Evolutionary conservation across 1,284 basidiomycete species (phyloP).

Genomic region (Volvariella surrecta): DNA sequence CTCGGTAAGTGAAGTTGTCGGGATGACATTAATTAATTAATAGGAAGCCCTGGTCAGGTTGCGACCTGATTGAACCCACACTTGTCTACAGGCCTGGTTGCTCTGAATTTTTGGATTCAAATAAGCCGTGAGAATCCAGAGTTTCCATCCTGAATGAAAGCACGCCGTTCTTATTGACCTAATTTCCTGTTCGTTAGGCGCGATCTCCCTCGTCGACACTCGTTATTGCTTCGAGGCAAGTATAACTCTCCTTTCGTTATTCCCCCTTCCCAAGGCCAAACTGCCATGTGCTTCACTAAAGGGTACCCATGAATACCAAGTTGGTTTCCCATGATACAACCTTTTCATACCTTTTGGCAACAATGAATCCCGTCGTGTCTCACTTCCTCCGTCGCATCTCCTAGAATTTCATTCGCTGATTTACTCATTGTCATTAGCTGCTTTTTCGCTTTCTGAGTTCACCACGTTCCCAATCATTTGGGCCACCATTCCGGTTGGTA

Average conservation of each 20-base stretch:
- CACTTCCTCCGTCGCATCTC: no score
- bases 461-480: no score
- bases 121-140: slow-evolving; percentile 31
- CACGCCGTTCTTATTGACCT: slow-evolving; percentile 14
- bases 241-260: slow-evolving; percentile 12
- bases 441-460: no score
- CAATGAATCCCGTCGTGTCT: no score
- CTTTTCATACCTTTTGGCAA: no score
- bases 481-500: no score
- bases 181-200: slow-evolving; percentile 32
- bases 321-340: no score
- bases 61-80: slow-evolving; percentile 33
- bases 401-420: no score
- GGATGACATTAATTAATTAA: not conserved
- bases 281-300: no score
- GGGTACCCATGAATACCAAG: no score
- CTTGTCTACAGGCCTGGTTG: slow-evolving; percentile 28
- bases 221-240: slow-evolving; percentile 43
- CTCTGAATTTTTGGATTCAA: slow-evolving; percentile 26
- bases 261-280: not conserved
- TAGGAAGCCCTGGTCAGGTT: slow-evolving; percentile 17
- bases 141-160: slow-evolving; percentile 14
- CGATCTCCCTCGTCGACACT: slow-evolving; percentile 66
- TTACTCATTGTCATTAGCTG: no score
- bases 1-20: not conserved